These are phyloP conservation scores for Boletellus dicymbophilus DNA, from an alignment of 1,284 basidiomycete genomes.

Conservation along the genomic window DNA sequence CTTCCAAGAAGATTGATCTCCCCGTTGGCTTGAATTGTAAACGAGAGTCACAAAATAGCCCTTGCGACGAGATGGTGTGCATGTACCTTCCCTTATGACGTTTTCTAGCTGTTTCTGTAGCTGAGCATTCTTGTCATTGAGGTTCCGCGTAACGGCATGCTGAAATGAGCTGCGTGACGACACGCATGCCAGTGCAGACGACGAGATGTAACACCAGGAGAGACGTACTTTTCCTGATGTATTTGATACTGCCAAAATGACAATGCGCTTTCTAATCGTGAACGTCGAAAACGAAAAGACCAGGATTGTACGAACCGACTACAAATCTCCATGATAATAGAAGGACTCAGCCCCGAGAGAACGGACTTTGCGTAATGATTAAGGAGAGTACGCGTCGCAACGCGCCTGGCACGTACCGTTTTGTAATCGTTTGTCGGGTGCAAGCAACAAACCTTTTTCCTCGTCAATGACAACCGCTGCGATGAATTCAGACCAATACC, in stretches of 20 bases:
- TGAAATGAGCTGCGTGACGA: conserved; percentile 65
- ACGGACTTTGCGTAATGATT: conserved; percentile 61
- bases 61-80: not conserved
- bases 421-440: conserved; percentile 87
- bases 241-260: conserved; percentile 89
- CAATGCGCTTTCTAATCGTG: conserved; percentile 54
- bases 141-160: conserved; percentile 73
- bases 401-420: conserved; percentile 59
- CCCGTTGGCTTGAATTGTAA: conserved; percentile 57
- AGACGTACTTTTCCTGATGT: conserved; percentile 73
- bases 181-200: conserved; percentile 2
- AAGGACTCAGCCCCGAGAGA: conserved; percentile 73
- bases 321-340: conserved; percentile 76
- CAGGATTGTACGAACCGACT: conserved; percentile 51
- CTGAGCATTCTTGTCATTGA: conserved; percentile 79
- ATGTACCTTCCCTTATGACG: conserved; percentile 73
- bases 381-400: conserved; percentile 8
- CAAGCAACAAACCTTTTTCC: conserved; percentile 66
- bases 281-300: conserved; percentile 1
- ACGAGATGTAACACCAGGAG: not conserved
- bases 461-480: conserved; percentile 5
- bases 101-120: conserved; percentile 81
- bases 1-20: conserved; percentile 71
- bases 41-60: conserved; percentile 2
- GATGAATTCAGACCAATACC: conserved; percentile 40